Conservation (phyloP, 2,329 filamentous ascomycete genomes). For the Cadophora luteo-olivacea region DNA sequence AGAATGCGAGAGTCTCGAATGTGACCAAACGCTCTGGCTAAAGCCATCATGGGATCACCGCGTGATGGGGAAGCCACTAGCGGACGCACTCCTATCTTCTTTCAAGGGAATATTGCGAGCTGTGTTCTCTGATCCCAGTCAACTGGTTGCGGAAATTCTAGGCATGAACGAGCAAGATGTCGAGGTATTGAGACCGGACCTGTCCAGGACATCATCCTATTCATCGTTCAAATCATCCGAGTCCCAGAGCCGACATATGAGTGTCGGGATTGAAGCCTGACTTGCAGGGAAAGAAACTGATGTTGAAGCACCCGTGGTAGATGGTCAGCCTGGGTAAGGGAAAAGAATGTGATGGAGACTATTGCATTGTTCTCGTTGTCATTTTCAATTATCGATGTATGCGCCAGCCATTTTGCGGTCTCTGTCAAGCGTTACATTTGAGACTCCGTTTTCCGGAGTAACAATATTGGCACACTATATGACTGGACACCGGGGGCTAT, state of each 20-base stretch:
- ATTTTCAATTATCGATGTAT: background rate
- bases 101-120: conserved; percentile 12
- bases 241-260: background rate
- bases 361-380: background rate
- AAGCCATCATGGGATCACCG: conserved; percentile 15
- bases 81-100: conserved; percentile 3
- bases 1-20: conserved; percentile 17
- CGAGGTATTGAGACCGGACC: background rate
- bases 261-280: conserved; percentile 6
- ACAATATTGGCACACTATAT: background rate
- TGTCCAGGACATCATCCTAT: conserved; percentile 7
- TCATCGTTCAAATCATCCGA: conserved; percentile 12
- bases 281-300: background rate
- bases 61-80: conserved; percentile 7
- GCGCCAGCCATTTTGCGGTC: background rate
- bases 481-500: background rate
- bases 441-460: background rate
- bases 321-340: background rate
- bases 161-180: conserved; percentile 17
- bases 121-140: background rate
- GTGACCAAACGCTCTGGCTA: conserved; percentile 17
- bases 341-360: background rate
- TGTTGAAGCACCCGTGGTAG: background rate
- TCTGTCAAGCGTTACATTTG: too few species aligned
- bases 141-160: conserved; percentile 8